Conservation (phyloP, 176 grass and related monocot species). For the Musa beccarii region DNA sequence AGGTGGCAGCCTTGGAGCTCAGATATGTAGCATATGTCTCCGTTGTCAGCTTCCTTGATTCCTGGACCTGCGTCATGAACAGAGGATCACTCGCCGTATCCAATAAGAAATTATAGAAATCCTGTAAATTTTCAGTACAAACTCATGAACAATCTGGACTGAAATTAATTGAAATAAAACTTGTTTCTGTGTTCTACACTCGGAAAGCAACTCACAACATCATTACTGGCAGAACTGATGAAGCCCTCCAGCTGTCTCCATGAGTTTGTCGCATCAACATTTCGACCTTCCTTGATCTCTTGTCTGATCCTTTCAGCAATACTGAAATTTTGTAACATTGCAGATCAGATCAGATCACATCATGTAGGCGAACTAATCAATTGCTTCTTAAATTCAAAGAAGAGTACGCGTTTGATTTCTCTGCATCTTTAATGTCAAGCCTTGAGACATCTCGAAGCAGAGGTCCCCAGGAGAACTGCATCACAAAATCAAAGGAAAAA, state of each 20-base stretch:
- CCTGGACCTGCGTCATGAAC: background rate
- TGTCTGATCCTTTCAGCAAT: slow-evolving; percentile 41
- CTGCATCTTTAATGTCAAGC: slow-evolving; percentile 42
- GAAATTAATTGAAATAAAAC: background rate
- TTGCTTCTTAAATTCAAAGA: background rate
- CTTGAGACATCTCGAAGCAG: slow-evolving; percentile 55
- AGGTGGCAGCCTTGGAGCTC: slow-evolving; percentile 22
- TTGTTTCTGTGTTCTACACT: too few species aligned
- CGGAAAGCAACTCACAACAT: slow-evolving; percentile 34
- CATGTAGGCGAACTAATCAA: too few species aligned
- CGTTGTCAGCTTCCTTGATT: background rate
- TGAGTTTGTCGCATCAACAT: slow-evolving; percentile 7
- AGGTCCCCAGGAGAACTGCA: slow-evolving; percentile 51
- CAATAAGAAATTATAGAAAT: slow-evolving; percentile 80
- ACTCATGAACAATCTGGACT: slow-evolving; percentile 27
- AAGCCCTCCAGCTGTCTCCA: slow-evolving; percentile 34
- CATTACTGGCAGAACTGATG: slow-evolving; percentile 38
- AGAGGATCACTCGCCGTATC: slow-evolving; percentile 52
- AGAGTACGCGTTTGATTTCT: slow-evolving; percentile 38
- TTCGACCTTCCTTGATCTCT: slow-evolving; percentile 33
- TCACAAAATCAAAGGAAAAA: background rate
- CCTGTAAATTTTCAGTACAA: slow-evolving; percentile 25
- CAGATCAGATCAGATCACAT: too few species aligned
- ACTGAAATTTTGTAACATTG: slow-evolving; percentile 18
- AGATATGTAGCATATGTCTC: slow-evolving; percentile 52